phyloP scores from a whole-genome alignment of 2,329 filamentous ascomycete species.

The Rhytidhysteron rufulum region DNA sequence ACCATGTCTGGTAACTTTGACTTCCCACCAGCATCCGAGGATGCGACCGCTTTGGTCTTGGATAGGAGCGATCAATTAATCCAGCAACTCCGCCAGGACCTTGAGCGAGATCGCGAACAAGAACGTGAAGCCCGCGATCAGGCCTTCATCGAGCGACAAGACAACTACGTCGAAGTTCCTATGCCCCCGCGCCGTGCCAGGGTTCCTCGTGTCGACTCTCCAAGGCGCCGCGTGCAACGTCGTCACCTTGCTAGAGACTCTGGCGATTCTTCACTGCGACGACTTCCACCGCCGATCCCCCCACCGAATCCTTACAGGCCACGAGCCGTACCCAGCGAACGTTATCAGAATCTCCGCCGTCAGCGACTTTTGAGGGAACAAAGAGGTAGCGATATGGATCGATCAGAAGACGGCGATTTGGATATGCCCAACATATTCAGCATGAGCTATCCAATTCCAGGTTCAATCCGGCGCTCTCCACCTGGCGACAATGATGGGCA shows the following conservation, averaged over 20 bases:
- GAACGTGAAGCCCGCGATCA: conserved; percentile 14
- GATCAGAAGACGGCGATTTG: conserved; percentile 15
- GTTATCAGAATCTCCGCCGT: conserved; percentile 31
- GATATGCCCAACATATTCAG: conserved; percentile 19
- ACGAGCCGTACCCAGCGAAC: conserved; percentile 31
- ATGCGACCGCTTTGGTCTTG: conserved; percentile 16
- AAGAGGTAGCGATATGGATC: conserved; percentile 16
- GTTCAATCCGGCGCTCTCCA: conserved; percentile 19
- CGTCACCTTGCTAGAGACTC: conserved; percentile 18
- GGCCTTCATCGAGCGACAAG: conserved; percentile 1
- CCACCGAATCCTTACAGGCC: conserved; percentile 17
- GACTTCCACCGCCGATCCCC: conserved; percentile 3
- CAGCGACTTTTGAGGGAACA: conserved; percentile 24
- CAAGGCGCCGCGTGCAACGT: conserved; percentile 15
- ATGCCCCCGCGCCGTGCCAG: conserved; percentile 9
- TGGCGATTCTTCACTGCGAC: conserved; percentile 7
- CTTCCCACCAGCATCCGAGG: conserved; percentile 40
- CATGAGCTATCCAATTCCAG: conserved; percentile 11
- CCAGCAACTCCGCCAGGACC: conserved; percentile 24
- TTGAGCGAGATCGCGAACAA: conserved; percentile 30
- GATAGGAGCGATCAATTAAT: conserved; percentile 4
- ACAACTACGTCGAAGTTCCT: neutral
- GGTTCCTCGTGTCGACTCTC: conserved; percentile 5
- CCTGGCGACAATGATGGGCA: conserved; percentile 15
- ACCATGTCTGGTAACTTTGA: conserved; percentile 40